These are phyloP conservation scores for Lolium rigidum DNA, from an alignment of 176 grass and related monocot genomes.

Conservation along the genomic window DNA sequence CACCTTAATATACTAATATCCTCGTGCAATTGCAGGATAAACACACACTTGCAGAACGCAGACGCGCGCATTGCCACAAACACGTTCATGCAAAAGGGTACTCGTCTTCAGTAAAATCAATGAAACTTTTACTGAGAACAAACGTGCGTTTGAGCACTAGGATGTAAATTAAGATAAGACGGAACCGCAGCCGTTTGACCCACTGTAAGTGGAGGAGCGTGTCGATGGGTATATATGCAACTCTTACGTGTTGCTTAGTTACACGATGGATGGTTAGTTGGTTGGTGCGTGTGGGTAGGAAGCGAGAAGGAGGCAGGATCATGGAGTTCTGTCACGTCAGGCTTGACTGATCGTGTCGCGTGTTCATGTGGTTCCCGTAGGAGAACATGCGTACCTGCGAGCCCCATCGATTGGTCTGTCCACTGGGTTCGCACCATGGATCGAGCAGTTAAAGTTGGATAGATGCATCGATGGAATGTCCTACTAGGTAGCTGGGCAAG, in stretches of 20 bases:
- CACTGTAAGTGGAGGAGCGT: too few species aligned
- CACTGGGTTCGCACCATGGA: neutral
- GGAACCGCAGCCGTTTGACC: too few species aligned
- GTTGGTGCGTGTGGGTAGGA: neutral
- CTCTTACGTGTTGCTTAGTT: too few species aligned
- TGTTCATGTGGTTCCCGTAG: slow-evolving; percentile 20
- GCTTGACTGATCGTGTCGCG: neutral
- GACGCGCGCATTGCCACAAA: neutral
- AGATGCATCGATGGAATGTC: neutral
- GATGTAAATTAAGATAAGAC: too few species aligned
- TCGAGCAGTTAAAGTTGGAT: too few species aligned
- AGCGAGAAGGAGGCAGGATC: neutral
- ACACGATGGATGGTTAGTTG: neutral
- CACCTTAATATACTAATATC: neutral
- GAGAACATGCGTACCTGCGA: neutral
- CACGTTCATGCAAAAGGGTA: neutral
- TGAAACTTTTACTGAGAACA: too few species aligned
- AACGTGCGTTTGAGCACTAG: too few species aligned
- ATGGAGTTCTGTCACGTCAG: slow-evolving; percentile 25
- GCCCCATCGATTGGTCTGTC: neutral
- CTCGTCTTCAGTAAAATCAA: too few species aligned
- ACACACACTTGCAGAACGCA: neutral
- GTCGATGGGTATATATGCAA: too few species aligned
- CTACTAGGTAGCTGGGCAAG: too few species aligned
- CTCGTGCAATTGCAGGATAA: neutral